Base-by-base conservation (phyloP, 2,329 filamentous ascomycete species). In the Hypoxylon sp. region DNA sequence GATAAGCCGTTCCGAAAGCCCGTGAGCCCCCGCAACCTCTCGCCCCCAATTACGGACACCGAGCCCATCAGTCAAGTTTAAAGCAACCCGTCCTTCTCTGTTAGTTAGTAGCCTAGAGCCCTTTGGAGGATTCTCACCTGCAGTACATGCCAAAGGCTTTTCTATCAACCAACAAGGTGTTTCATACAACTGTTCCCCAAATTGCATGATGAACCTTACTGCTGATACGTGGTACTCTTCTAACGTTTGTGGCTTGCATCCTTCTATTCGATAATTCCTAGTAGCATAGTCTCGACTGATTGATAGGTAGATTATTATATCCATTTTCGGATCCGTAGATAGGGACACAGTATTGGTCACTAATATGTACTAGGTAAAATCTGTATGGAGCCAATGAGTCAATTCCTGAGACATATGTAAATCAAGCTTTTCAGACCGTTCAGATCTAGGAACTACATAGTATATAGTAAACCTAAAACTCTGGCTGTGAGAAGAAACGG, bases 41-140 rank as follows among this genome's bases (percentile, higher is more conserved):
- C 17, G 42, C 37, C 26, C 33, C 44, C 42, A 47, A 11, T 56
- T 35, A 11, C 50, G 44, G 51, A 56, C 56, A 57, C 51, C 56
- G 62, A 60, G 50, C 22, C 22, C 24, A 65, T 42, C 39, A 48
- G 55, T 33, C 54, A 42, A 48, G 3, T 47, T 19, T 11, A 37
- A 22, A 24, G 19, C 29, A 5, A 9, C 2, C 9, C 8, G n/a
- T 17, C 39, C 4, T 14, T 14, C 10, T 29, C 22, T 13, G 13
- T 9, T 26, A 26, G 19, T 24, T 48, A 26, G 46, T 29, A 44
- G 35, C 50, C 50, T 46, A 47, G 39, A n/a, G 19, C 14, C 24
- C 8, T 5, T 48, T 55, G 62, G 17, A 63, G 66, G 66, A 69
- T 65, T 52, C 51, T 64, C 39, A 39, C 46, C 10, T 60, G 37